Base-by-base conservation (phyloP, 352 stramenopile genomes). In the Globisporangium cylindrosporum region DNA sequence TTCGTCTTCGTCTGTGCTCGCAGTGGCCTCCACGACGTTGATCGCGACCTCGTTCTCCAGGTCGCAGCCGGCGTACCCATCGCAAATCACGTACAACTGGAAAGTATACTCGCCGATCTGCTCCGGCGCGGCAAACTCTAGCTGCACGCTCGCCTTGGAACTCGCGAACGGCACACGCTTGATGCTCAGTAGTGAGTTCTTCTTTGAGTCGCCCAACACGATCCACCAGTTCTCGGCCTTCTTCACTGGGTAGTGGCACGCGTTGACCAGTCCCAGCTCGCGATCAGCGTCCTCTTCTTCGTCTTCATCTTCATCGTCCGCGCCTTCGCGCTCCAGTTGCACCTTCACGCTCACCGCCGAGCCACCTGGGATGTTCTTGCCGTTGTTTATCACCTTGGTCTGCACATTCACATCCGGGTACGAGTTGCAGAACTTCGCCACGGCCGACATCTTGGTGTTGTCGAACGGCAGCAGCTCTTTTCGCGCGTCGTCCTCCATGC, bases 151-250 rank as follows among this genome's bases (percentile, higher is more conserved):
- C 7, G 76, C 75, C 27, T 90, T 88, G 56, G 89, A 74, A 63
- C 84, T 87, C 32, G 86, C 79, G 58, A 99, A 89, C 32, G 92
- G 97, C 51, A 99, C 91, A 63, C 97, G 88, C 85, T 99, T 99
- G 79, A 99, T 98, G 64, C 93, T 97, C 61, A 99, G 75, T 48
- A 99, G 78, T 56, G 88, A 88, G 77, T 99, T 99, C 63, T 90
- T 97, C 59, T 92, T 92, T 0, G 89, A 84, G 72, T 99, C 95
- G 41, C 97, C 98, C 25, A 99, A 76, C 36, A 99, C 95, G 41
- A 99, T 77, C 98, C 98, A 99, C 97, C 97, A 99, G 66, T 93
- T 97, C 81, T 99, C 98, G 22, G 86, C 93, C 77, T 99, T 99
- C 65, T 89, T 85, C n/a, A 82, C 75, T 2, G 88, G 88, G 66